These are phyloP conservation scores for Fusarium siculi DNA, from an alignment of 2,329 filamentous ascomycete species.

Conservation along the genomic window DNA sequence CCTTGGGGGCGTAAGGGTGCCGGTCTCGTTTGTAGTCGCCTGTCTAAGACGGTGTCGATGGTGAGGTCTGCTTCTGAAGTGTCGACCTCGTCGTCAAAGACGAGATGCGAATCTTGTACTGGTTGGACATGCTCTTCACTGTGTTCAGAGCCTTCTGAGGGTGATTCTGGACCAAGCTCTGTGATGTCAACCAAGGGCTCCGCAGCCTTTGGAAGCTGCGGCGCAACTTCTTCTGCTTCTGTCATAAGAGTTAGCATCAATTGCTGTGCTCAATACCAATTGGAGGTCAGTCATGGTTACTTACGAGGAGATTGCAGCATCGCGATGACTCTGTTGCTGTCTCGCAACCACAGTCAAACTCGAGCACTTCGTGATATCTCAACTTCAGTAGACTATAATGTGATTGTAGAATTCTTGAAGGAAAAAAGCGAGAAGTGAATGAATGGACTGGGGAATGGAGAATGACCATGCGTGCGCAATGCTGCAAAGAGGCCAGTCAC, in stretches of 20 bases:
- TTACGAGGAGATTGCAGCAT: not conserved
- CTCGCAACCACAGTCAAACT: not conserved
- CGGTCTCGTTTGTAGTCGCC: not conserved
- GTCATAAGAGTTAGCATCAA: not conserved
- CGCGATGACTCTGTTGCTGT: not conserved
- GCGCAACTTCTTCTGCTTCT: not conserved
- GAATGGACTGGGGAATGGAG: not conserved
- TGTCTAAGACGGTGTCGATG: not conserved
- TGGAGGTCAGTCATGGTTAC: rapidly evolving
- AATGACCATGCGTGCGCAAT: not conserved
- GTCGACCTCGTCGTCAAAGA: not conserved
- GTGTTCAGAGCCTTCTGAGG: not conserved
- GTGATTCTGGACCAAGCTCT: not conserved
- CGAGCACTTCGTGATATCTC: not conserved
- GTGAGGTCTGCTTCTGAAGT: not conserved
- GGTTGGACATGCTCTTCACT: not conserved
- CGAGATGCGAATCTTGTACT: not conserved
- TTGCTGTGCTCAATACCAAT: rapidly evolving
- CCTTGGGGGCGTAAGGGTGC: not conserved
- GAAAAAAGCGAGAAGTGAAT: not conserved
- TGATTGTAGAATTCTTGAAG: not conserved
- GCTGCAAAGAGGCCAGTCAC: not conserved
- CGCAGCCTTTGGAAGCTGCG: not conserved
- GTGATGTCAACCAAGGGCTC: not conserved
- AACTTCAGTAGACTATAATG: not conserved